Base-by-base conservation (phyloP, 352 stramenopile species). In the Thalassiosira allenii region DNA sequence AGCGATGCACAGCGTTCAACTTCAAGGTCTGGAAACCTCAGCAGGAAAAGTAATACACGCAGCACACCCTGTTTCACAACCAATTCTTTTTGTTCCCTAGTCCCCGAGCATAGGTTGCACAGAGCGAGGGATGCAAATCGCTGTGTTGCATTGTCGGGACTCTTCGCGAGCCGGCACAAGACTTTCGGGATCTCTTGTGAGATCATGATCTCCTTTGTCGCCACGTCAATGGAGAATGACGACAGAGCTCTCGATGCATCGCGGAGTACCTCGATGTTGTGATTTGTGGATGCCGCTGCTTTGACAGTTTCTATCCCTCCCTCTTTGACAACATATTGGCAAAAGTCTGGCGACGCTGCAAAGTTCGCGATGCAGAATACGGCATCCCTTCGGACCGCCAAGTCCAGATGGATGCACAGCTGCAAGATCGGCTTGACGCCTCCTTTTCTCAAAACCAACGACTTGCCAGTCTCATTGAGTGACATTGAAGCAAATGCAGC, bases 361-460 rank as follows among this genome's bases (percentile, higher is more conserved):
- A 98, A 98, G 77, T 98, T 97, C 14, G 97, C 96, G 3, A 98
- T 88, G n/a, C 95, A 96, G 79, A 98, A 98, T 0, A 96, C 87
- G 47, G 96, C 97, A 73, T 98, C 95, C 69, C 96, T 92, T 44
- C 93, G 91, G 33, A 98, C 95, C 76, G 97, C 91, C 11, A 98
- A 84, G 82, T 99, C 96, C 9, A 95, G 79, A 75, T 96, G 97
- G 5, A 94, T 82, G 61, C 95, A 97, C 67, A 96, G 96, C 33
- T 89, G 80, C 4, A 99, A 89, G 40, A 98, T 96, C 66, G 97
- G 91, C 12, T 87, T 72, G 57, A 98, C 88, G 6, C 92, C 96
- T 27, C 95, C 95, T 69, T 98, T 94, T 47, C 94, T 94, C 29
- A 98, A 93, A n/a, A 99, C 90, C 78, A 97, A 96, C 29, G 96